phyloP scores from a whole-genome alignment of 176 grass and related monocot genomes.

The Alopecurus myosuroides region DNA sequence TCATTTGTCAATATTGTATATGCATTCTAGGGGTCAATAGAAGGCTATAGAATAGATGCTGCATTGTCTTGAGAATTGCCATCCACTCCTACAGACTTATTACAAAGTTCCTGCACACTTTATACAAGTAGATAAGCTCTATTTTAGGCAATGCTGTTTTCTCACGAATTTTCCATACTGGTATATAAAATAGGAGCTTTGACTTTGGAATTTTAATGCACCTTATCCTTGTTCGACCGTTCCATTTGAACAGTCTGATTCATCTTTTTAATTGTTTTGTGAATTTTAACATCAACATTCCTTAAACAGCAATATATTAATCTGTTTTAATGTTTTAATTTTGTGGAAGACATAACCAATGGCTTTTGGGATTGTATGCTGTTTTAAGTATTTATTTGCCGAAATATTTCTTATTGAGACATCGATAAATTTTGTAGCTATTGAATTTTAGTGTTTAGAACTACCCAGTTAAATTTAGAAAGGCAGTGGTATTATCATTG shows the following conservation, averaged over 20 bases:
- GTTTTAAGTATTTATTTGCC: not conserved
- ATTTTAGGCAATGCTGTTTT: conserved; percentile 12
- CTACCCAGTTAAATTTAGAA: not conserved
- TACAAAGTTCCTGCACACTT: not conserved
- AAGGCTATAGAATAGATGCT: not conserved
- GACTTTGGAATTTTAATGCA: not conserved
- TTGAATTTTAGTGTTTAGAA: not conserved
- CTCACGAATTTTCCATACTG: not conserved
- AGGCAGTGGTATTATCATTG: not conserved
- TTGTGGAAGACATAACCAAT: not conserved
- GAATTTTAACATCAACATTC: not conserved
- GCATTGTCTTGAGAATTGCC: conserved; percentile 4
- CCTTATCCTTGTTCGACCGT: not conserved
- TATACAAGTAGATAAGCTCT: not conserved
- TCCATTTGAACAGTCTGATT: not conserved
- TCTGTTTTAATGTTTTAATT: not conserved
- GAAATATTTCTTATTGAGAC: not conserved
- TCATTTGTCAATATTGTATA: not conserved
- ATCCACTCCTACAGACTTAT: not conserved
- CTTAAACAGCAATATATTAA: not conserved
- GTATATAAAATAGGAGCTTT: conserved; percentile 3
- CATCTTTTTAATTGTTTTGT: not conserved
- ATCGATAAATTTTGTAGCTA: not conserved
- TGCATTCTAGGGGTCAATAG: not conserved
- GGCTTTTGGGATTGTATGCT: not conserved